Evolutionary conservation across 1,284 basidiomycete genomes (phyloP).

Genomic region (Mrakiaceae sp.): DNA sequence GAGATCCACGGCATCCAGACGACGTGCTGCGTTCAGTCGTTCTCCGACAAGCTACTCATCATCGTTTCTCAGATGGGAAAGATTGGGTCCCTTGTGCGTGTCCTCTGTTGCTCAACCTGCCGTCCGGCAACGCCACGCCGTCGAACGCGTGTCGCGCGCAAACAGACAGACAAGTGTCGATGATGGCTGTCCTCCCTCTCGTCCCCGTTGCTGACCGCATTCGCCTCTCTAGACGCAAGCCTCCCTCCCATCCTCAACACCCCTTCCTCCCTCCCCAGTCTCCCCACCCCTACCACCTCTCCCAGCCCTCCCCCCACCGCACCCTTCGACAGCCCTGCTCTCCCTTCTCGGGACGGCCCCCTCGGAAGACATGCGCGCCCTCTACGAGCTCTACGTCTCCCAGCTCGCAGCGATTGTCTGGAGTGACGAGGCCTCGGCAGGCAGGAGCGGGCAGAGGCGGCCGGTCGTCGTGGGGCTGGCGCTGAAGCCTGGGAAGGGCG

Average conservation of each 20-base stretch:
- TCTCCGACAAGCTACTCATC: slow-evolving; percentile 57
- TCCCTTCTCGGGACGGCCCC: slow-evolving; percentile 53
- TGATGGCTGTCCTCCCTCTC: not conserved
- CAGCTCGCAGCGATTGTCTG: slow-evolving; percentile 72
- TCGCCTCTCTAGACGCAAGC: slow-evolving; percentile 52
- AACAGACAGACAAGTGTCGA: no score
- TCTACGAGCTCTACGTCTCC: slow-evolving; percentile 64
- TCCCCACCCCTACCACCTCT: not conserved
- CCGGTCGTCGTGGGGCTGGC: slow-evolving; percentile 56
- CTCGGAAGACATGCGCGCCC: slow-evolving; percentile 43
- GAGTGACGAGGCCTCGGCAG: slow-evolving; percentile 38
- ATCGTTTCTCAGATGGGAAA: slow-evolving; percentile 71
- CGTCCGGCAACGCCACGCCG: no score
- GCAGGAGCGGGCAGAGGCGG: slow-evolving; percentile 38
- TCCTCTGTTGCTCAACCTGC: not conserved
- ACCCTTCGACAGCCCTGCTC: slow-evolving; percentile 57
- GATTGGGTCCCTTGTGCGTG: slow-evolving; percentile 59
- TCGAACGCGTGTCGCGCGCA: no score
- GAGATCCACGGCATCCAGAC: slow-evolving; percentile 47
- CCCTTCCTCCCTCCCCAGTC: slow-evolving; percentile 28
- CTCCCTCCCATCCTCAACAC: slow-evolving; percentile 50
- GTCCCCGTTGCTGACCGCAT: slow-evolving; percentile 9
- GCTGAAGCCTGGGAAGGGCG: slow-evolving; percentile 32
- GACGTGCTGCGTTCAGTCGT: slow-evolving; percentile 57
- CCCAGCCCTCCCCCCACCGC: slow-evolving; percentile 45